Base-by-base conservation (phyloP, 164 flowering plant species). In the Aristolochia californica region DNA sequence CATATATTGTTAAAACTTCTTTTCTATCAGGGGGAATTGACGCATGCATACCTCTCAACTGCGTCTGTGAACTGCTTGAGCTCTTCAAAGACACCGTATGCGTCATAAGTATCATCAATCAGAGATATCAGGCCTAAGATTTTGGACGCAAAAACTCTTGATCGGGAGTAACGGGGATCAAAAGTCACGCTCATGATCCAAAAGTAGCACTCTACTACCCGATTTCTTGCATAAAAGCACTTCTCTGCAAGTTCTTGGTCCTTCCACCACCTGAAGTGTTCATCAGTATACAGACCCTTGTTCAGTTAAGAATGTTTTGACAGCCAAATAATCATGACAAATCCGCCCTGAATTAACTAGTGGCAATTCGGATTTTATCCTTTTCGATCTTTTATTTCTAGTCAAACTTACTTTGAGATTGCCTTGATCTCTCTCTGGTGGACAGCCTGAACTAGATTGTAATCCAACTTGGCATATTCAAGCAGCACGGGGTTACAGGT, bases 231-330 rank as follows among this genome's bases (percentile, higher is more conserved):
- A 20, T 43, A 57, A 11, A 48, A 48, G 24, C 44, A 18, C 28
- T 57, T 43, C 26, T 27, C 13, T 2, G 49, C 21, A 12, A 57
- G 16, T 23, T 57, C 49, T 0, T 21, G 12, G 4, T 23, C 49
- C n/a, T 24, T 57, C 60, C 60, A 57, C 60, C 60, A 57, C 47
- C 60, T 57, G 45, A 2, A 23, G 15, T 5, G 13, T 50, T n/a
- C 20, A 9, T 8, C 24, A 50, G 7, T 18, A 7, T 23, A 4
- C 20, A 11, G 8, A 14, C 15, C 30, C 8, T 17, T 49, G 25
- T 18, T 23, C 11, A 22, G 13, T 1, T 13, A 50, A 13, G 24
- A 25, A 1, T 22, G 0, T 20, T 50, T 50, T 18, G 1, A 8
- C 25, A n/a, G 3, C 53, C 8, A 20, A 16, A 18, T 20, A 3